Base-by-base conservation (phyloP, 148 eudicot genomes). In the Nepenthes gracilis region DNA sequence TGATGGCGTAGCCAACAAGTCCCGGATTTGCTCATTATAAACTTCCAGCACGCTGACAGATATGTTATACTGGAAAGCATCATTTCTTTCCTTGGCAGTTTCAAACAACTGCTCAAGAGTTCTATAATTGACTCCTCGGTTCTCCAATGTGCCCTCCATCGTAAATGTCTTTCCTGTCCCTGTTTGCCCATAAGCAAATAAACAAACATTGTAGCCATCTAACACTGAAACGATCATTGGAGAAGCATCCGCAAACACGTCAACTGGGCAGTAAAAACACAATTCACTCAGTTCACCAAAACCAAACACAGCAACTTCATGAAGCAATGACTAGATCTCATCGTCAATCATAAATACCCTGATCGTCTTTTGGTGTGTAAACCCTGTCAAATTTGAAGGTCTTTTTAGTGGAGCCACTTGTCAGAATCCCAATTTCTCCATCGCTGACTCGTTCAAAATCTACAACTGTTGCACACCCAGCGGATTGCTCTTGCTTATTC, bases 151-250 rank as follows among this genome's bases (percentile, higher is more conserved):
- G 11, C 96, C 92, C 79, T 85, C 97, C 97, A 92, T 92, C 54
- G 97, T 92, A 67, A 88, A 92, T 2, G 97, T 92, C 72, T 88
- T 92, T 40, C 96, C 97, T 4, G 96, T 85, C 47, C 97, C 97
- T 2, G 97, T 92, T 74, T 92, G 97, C 35, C 97, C 96, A 60
- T 92, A 92, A 54, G 97, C 97, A 82, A 92, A 92, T 49, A 92
- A 88, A 61, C 97, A 92, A 1, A 92, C 97, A 66, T 92, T 92
- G 69, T 81, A 92, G 35, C 97, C 97, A 64, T 92, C 97, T 66
- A 92, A 78, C 33, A 92, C 96, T 0, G 96, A 92, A 14, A 75
- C 78, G 48, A 85, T 93, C 97, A 92, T 69, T 12, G 97, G 96
- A 35, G 81, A 87, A 73, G 96, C 93, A 80, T 88, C 96, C 50